Percentiles rank a stretch among this genome's conserved stretches.
phyloP scores from a whole-genome alignment of 805 yeast species.

The Monosporozyma unispora region DNA sequence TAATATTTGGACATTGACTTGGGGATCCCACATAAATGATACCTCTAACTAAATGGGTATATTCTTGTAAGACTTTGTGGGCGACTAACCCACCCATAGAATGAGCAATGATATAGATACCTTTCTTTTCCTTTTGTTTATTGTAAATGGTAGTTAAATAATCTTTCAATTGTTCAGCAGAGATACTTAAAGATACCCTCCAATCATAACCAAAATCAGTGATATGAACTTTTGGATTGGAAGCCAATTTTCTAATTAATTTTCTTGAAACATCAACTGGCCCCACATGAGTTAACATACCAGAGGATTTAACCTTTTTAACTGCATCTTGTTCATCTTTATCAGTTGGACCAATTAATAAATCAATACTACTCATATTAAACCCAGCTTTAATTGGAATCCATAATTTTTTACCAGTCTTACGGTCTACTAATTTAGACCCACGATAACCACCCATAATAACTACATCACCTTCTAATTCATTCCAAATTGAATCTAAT shows the following conservation, averaged over 20 bases:
- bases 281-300: conserved; percentile 72
- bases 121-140: conserved; percentile 34
- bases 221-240: conserved; percentile 52
- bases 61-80: conserved; percentile 63
- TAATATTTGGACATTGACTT: conserved; percentile 69
- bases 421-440: conserved; percentile 56
- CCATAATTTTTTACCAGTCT: conserved; percentile 67
- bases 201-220: conserved; percentile 89
- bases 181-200: conserved; percentile 62
- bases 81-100: conserved; percentile 92
- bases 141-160: conserved; percentile 35
- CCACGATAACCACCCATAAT: conserved; percentile 88
- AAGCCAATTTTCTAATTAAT: conserved; percentile 44
- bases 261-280: conserved; percentile 72
- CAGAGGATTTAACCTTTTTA: conserved; percentile 55
- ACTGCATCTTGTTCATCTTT: conserved; percentile 57
- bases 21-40: conserved; percentile 79
- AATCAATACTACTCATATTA: conserved; percentile 57
- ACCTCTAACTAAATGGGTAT: conserved; percentile 64
- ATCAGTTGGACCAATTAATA: conserved; percentile 62
- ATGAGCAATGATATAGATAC: conserved; percentile 70
- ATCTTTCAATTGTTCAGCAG: conserved; percentile 43
- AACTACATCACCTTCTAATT: conserved; percentile 68
- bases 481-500: conserved; percentile 42
- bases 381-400: conserved; percentile 81